Evolutionary conservation across 208 protist genomes (phyloP).

Genomic region (Acanthamoeba lenticulata): DNA sequence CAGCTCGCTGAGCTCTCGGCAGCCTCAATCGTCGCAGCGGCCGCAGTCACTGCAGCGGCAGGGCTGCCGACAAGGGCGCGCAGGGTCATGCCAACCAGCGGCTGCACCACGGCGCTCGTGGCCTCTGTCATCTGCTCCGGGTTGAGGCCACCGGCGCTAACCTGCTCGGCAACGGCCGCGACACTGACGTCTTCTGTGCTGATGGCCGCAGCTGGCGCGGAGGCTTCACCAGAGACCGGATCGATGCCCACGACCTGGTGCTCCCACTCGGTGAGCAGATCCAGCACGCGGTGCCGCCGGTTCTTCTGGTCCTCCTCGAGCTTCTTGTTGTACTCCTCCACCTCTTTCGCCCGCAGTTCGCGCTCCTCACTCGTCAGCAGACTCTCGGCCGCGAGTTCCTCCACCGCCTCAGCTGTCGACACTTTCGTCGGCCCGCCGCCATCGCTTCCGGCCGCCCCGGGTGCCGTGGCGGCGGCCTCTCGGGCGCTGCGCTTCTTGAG

Average conservation of each 20-base stretch:
- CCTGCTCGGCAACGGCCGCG: too few relatives aligned
- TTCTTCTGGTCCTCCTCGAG: constrained; percentile 5
- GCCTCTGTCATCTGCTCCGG: too few relatives aligned
- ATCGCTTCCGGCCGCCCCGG: not conserved
- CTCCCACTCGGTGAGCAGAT: constrained; percentile 22
- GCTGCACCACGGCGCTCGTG: too few relatives aligned
- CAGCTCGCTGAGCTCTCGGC: too few relatives aligned
- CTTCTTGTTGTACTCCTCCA: constrained; percentile 27
- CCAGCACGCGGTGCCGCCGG: not conserved
- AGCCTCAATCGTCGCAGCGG: too few relatives aligned
- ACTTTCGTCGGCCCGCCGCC: not conserved
- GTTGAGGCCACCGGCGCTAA: too few relatives aligned
- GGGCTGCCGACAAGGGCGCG: too few relatives aligned
- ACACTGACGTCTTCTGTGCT: too few relatives aligned
- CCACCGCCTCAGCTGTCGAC: not conserved
- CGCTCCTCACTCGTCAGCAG: not conserved
- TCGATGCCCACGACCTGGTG: not conserved
- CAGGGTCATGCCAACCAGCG: too few relatives aligned
- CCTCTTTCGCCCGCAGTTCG: not conserved
- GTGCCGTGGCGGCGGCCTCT: not conserved
- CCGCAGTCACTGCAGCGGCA: too few relatives aligned
- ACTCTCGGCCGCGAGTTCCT: not conserved
- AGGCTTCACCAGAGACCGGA: too few relatives aligned
- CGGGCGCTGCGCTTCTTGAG: not conserved
- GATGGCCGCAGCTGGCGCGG: too few relatives aligned